Evolutionary conservation across 345 rosid genomes (phyloP).

Genomic region (Melaleuca alternifolia): DNA sequence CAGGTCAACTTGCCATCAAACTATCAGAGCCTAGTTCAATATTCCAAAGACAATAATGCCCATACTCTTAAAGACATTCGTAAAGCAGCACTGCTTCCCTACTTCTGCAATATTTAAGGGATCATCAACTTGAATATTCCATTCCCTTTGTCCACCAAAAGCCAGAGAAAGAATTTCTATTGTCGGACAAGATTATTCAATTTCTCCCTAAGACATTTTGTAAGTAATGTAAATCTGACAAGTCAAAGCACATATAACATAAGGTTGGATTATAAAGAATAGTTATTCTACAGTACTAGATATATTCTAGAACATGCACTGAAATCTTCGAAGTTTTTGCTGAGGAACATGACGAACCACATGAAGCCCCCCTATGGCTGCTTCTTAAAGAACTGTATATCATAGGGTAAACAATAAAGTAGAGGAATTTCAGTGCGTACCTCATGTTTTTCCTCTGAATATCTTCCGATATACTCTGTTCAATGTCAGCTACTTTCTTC

Average conservation of each 20-base stretch:
- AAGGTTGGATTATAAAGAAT: neutral
- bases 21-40: neutral
- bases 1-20: neutral
- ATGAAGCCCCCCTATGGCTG: neutral
- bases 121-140: neutral
- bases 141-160: neutral
- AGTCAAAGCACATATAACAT: neutral
- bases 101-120: neutral
- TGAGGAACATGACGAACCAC: neutral
- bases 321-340: neutral
- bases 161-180: neutral
- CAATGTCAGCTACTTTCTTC: slow-evolving; percentile 23
- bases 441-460: slow-evolving; percentile 28
- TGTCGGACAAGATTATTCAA: neutral
- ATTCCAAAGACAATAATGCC: neutral
- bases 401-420: neutral
- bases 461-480: slow-evolving; percentile 28
- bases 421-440: slow-evolving; percentile 24
- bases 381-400: neutral
- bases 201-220: neutral
- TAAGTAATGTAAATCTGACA: neutral
- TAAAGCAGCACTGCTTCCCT: neutral
- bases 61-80: neutral
- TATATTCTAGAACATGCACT: neutral
- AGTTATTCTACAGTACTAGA: neutral